A percentile compares a stretch with the other conserved stretches of the same genome.
Conservation (phyloP, 768 basidiomycete species). For the Mycena chlorophos region DNA sequence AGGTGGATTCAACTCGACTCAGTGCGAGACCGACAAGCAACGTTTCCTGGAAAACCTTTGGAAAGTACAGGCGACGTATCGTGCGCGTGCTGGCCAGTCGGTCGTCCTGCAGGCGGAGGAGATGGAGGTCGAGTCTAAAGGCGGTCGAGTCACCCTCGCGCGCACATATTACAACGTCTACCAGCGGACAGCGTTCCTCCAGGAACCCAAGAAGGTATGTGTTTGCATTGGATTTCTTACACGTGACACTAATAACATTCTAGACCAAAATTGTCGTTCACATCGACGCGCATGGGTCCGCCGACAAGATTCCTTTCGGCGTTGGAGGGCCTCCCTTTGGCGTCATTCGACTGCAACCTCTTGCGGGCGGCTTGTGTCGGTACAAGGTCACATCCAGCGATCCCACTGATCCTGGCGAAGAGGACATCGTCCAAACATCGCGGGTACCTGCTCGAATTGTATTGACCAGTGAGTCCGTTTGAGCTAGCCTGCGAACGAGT, state of each 20-base stretch:
- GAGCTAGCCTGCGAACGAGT: too few relatives aligned
- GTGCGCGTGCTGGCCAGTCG: slow-evolving; percentile 71
- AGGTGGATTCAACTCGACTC: slow-evolving; percentile 62
- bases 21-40: slow-evolving; percentile 67
- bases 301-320: slow-evolving; percentile 78
- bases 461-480: slow-evolving; percentile 69
- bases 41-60: slow-evolving; percentile 89
- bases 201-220: slow-evolving; percentile 82
- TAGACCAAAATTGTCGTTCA: slow-evolving; percentile 89
- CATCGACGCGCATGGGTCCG: slow-evolving; percentile 73
- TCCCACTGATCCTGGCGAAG: slow-evolving; percentile 70
- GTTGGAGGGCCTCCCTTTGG: slow-evolving; percentile 70
- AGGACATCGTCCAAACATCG: slow-evolving; percentile 79
- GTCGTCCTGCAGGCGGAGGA: slow-evolving; percentile 72
- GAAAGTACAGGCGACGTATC: slow-evolving; percentile 80
- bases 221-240: too few relatives aligned
- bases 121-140: slow-evolving; percentile 69
- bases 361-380: slow-evolving; percentile 80
- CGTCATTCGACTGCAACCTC: slow-evolving; percentile 78
- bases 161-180: slow-evolving; percentile 89
- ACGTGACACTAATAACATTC: too few relatives aligned
- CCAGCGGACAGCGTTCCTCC: slow-evolving; percentile 74
- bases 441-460: slow-evolving; percentile 74
- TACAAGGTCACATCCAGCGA: slow-evolving; percentile 76
- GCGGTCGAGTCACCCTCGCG: slow-evolving; percentile 62